Percentiles rank a stretch among this genome's conserved stretches.
These are phyloP conservation scores for Sophora flavescens DNA, from an alignment of 306 rosid genomes.

Conservation along the genomic window DNA sequence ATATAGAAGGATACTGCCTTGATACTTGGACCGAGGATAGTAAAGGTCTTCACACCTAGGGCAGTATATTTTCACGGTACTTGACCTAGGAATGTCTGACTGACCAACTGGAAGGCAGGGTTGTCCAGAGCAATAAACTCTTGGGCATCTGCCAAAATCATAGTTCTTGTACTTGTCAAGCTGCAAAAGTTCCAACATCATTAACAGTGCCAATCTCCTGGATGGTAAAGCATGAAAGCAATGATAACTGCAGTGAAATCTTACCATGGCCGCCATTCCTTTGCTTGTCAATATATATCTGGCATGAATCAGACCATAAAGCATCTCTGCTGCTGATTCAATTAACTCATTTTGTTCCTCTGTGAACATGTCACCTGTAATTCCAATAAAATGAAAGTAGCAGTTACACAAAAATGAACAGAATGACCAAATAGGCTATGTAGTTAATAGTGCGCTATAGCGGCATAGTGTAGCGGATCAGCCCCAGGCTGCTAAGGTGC, in stretches of 20 bases:
- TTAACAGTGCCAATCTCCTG: conserved; percentile 19
- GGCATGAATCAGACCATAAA: conserved; percentile 95
- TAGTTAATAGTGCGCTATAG: no score
- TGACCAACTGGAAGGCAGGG: conserved; percentile 99
- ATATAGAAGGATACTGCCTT: conserved; percentile 97
- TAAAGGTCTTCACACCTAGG: conserved; percentile 98
- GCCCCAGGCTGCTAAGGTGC: no score
- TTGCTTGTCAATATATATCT: conserved; percentile 91
- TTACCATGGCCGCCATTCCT: conserved; percentile 98
- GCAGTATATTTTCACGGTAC: conserved; percentile 97
- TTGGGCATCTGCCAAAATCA: conserved; percentile 98
- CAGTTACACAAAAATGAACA: not conserved
- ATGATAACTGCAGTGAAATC: conserved; percentile 3
- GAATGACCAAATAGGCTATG: conserved; percentile 4
- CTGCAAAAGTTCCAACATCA: conserved; percentile 57
- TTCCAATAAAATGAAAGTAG: conserved; percentile 30
- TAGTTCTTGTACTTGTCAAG: conserved; percentile 95
- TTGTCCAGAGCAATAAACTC: conserved; percentile 99
- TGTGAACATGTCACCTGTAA: conserved; percentile 93
- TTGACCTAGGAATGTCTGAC: conserved; percentile 94
- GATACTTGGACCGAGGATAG: conserved; percentile 98
- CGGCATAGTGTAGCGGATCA: no score
- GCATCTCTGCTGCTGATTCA: conserved; percentile 99
- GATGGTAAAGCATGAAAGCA: conserved; percentile 1
- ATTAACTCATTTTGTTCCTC: conserved; percentile 98